Percentiles rank a stretch among this genome's conserved stretches.
Conservation (phyloP, 352 stramenopile species). For the Halophytophthora polymorphica region DNA sequence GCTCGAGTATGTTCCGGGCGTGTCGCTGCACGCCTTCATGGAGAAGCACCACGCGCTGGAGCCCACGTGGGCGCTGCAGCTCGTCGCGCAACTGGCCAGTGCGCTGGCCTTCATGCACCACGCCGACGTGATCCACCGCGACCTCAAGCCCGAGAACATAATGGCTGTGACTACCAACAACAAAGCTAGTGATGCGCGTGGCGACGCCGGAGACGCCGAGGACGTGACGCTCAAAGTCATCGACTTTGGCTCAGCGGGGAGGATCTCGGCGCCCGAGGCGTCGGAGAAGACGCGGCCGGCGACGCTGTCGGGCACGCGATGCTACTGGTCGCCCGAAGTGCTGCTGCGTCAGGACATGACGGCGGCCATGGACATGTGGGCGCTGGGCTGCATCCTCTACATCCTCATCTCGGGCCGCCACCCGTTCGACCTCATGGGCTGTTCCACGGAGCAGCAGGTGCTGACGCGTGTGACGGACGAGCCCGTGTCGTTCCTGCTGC, state of each 20-base stretch:
- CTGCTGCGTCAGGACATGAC: constrained; percentile 52
- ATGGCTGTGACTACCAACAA: constrained; percentile 27
- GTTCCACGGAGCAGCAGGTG: constrained; percentile 75
- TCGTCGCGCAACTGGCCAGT: constrained; percentile 59
- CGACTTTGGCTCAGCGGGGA: constrained; percentile 82
- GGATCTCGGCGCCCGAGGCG: constrained; percentile 12
- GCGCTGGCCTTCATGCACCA: constrained; percentile 70
- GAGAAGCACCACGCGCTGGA: constrained; percentile 48
- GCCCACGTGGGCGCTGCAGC: constrained; percentile 38
- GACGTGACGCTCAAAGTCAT: constrained; percentile 77
- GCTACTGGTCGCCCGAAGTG: constrained; percentile 85
- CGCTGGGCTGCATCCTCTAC: constrained; percentile 84
- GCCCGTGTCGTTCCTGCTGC: constrained; percentile 51
- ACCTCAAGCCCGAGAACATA: constrained; percentile 89
- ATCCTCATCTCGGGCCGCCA: constrained; percentile 84
- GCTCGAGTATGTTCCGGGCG: constrained; percentile 65
- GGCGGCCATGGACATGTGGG: constrained; percentile 87
- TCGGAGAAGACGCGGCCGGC: constrained; percentile 15
- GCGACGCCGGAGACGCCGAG: constrained; percentile 15
- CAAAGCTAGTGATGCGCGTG: constrained; percentile 2
- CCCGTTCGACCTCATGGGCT: constrained; percentile 83
- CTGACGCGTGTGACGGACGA: constrained; percentile 52
- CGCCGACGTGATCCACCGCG: constrained; percentile 71
- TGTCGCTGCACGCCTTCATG: constrained; percentile 71
- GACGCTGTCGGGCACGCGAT: constrained; percentile 72